phyloP scores from a whole-genome alignment of 2,329 filamentous ascomycete genomes.

The Pochonia chlamydosporia region DNA sequence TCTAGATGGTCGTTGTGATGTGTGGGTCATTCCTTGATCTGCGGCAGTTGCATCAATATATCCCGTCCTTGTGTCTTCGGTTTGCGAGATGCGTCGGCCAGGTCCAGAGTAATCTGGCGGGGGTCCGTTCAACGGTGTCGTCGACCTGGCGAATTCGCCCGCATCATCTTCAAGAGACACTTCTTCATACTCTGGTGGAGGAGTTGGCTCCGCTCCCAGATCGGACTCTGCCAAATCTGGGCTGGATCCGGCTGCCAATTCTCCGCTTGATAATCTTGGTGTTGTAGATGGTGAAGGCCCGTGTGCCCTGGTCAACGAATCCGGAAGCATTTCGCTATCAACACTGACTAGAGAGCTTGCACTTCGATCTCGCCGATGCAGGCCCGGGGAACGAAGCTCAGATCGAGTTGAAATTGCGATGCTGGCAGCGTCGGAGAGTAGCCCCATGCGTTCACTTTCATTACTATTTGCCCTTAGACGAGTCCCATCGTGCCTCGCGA shows the following conservation, averaged over 20 bases:
- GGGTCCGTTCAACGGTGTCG: constrained; percentile 39
- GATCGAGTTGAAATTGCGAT: constrained; percentile 39
- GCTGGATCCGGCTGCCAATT: constrained; percentile 41
- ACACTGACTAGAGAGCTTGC: constrained; percentile 52
- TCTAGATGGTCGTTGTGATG: constrained; percentile 14
- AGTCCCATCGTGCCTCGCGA: constrained; percentile 72
- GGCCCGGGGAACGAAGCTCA: constrained; percentile 23
- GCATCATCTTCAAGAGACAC: constrained; percentile 35
- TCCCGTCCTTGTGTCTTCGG: constrained; percentile 16
- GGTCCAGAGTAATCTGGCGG: constrained; percentile 46
- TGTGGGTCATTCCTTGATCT: background rate
- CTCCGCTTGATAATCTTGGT: constrained; percentile 24
- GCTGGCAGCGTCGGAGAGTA: constrained; percentile 66
- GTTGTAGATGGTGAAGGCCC: constrained; percentile 38
- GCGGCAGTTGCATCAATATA: constrained; percentile 10
- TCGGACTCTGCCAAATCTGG: constrained; percentile 48
- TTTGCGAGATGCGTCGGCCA: constrained; percentile 16
- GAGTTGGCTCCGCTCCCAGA: constrained; percentile 40
- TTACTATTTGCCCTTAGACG: constrained; percentile 66
- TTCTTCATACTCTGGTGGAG: constrained; percentile 51
- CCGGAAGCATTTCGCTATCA: constrained; percentile 38
- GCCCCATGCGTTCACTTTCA: constrained; percentile 65
- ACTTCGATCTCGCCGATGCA: constrained; percentile 41
- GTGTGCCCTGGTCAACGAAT: constrained; percentile 30
- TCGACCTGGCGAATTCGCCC: constrained; percentile 30